Percentiles rank a stretch among this genome's conserved stretches.
Evolutionary conservation across 1,284 basidiomycete genomes (phyloP).

Genomic region (Trichosporon coremiiforme): DNA sequence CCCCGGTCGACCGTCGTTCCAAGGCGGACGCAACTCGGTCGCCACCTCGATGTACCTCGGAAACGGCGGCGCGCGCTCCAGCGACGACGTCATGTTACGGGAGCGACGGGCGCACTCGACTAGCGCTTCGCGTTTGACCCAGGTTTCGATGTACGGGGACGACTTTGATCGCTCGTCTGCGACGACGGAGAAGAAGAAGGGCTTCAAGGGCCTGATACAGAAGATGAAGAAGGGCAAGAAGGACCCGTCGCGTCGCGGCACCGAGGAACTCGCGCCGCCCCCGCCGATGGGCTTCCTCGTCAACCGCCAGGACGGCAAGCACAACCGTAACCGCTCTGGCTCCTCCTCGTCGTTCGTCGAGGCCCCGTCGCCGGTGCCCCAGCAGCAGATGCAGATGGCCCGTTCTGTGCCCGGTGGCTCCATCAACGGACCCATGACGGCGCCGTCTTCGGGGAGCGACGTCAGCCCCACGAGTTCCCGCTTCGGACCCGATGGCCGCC

Average conservation of each 20-base stretch:
- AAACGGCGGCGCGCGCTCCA: slow-evolving; percentile 3
- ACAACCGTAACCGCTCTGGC: slow-evolving; percentile 42
- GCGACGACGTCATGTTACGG: slow-evolving; percentile 15
- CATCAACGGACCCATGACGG: slow-evolving; percentile 18
- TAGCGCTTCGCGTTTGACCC: slow-evolving; percentile 45
- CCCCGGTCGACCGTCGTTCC: slow-evolving; percentile 50
- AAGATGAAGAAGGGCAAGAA: slow-evolving; percentile 60
- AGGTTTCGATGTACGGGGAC: slow-evolving; percentile 36
- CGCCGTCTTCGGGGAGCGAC: slow-evolving; percentile 25
- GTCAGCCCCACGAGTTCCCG: slow-evolving; percentile 50
- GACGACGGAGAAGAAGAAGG: slow-evolving; percentile 66
- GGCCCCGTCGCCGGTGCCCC: slow-evolving; percentile 26
- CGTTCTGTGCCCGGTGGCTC: background rate
- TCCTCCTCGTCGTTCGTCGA: slow-evolving; percentile 44
- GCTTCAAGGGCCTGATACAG: slow-evolving; percentile 78
- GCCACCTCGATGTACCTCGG: slow-evolving; percentile 17
- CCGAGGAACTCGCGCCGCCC: slow-evolving; percentile 67
- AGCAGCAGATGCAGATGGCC: slow-evolving; percentile 16
- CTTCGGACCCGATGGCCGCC: slow-evolving; percentile 33
- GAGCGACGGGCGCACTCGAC: slow-evolving; percentile 26
- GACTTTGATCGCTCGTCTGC: slow-evolving; percentile 30
- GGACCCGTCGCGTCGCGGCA: slow-evolving; percentile 56
- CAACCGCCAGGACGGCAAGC: slow-evolving; percentile 57
- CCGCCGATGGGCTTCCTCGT: slow-evolving; percentile 82
- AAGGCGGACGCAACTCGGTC: slow-evolving; percentile 23